Conservation (phyloP, 2,329 filamentous ascomycete genomes). For the Neopestalotiopsis sp. region DNA sequence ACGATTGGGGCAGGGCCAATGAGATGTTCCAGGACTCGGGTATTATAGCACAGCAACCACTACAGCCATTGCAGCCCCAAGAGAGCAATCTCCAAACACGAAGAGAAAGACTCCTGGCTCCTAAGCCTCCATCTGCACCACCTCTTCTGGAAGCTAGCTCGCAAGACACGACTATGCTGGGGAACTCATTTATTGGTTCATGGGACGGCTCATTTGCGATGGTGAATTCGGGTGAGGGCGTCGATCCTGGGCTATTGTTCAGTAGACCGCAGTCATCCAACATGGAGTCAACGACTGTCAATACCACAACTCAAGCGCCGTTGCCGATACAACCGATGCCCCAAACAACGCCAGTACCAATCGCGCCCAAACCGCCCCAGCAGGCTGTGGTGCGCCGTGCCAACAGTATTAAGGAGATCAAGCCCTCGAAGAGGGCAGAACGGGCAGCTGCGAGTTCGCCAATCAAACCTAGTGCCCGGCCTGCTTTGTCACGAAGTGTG, state of each 20-base stretch:
- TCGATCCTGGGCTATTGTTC: conserved; percentile 65
- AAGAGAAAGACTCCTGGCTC: conserved; percentile 53
- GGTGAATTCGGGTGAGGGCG: conserved; percentile 50
- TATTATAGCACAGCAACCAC: conserved; percentile 35
- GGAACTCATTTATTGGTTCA: conserved; percentile 46
- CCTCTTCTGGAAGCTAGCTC: conserved; percentile 38
- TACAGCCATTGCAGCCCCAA: conserved; percentile 40
- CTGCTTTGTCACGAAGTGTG: conserved; percentile 57
- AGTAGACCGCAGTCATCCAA: conserved; percentile 54
- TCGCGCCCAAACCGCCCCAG: conserved; percentile 34
- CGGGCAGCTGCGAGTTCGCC: conserved; percentile 54
- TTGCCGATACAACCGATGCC: conserved; percentile 34
- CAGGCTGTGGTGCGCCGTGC: conserved; percentile 49
- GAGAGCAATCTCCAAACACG: conserved; percentile 43
- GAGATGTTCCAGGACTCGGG: conserved; percentile 59
- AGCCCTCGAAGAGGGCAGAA: conserved; percentile 47
- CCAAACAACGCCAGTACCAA: conserved; percentile 29
- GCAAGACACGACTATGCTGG: conserved; percentile 43
- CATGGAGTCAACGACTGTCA: conserved; percentile 45
- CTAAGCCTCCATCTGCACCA: conserved; percentile 50
- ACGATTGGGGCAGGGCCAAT: conserved; percentile 62
- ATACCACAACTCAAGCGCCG: conserved; percentile 35
- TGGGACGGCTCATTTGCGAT: conserved; percentile 58
- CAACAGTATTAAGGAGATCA: conserved; percentile 48
- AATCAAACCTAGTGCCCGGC: conserved; percentile 51